phyloP scores from a whole-genome alignment of 2,329 filamentous ascomycete genomes.

The Ophiostoma piceae region DNA sequence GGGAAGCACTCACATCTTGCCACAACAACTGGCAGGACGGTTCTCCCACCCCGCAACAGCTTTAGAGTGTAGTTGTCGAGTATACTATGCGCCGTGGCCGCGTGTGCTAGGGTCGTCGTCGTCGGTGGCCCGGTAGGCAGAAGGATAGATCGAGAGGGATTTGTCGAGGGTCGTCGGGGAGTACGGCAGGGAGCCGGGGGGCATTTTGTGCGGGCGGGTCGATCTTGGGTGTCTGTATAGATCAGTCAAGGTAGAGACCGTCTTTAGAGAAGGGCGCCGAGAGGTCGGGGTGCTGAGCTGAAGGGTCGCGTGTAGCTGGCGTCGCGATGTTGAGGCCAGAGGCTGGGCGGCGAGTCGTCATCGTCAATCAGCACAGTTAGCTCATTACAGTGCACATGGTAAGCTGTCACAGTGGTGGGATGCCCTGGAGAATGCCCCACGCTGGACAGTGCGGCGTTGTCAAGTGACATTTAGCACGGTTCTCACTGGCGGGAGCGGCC shows the following conservation, averaged over 20 bases:
- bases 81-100: not conserved
- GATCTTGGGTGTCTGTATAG: not conserved
- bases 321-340: conserved; percentile 16
- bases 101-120: not conserved
- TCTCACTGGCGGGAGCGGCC: conserved; percentile 1
- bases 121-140: conserved; percentile 13
- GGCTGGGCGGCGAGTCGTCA: conserved; percentile 13
- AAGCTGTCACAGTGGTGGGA: conserved; percentile 13
- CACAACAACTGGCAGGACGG: conserved; percentile 9
- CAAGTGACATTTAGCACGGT: conserved; percentile 13
- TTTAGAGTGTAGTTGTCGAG: not conserved
- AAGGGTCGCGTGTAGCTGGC: conserved; percentile 16
- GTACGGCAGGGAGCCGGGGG: not conserved
- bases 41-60: conserved; percentile 16
- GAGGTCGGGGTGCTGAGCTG: not conserved
- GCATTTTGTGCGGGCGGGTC: conserved; percentile 15
- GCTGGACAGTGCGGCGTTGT: conserved; percentile 19
- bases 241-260: not conserved
- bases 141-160: conserved; percentile 9
- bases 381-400: not conserved
- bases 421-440: conserved; percentile 18
- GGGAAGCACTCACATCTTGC: conserved; percentile 20
- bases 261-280: not conserved
- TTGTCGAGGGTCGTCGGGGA: conserved; percentile 9
- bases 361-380: not conserved